phyloP scores from a whole-genome alignment of 345 rosid species.

The Gossypium longicalyx region DNA sequence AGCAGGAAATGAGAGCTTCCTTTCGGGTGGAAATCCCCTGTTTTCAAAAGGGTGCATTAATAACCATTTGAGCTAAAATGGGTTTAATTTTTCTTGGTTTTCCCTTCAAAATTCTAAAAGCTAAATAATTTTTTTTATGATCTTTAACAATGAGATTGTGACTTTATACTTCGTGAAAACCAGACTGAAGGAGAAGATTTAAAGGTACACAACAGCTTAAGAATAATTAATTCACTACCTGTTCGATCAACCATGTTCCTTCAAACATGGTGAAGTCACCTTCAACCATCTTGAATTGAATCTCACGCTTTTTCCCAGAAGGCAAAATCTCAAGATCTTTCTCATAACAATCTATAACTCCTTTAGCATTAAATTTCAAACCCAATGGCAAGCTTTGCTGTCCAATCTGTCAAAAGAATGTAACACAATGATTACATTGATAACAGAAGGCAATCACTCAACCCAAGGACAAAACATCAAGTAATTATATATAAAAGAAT shows the following conservation, averaged over 20 bases:
- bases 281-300: slow-evolving; percentile 32
- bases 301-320: slow-evolving; percentile 59
- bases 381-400: slow-evolving; percentile 3
- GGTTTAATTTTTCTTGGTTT: not conserved
- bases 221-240: slow-evolving; percentile 38
- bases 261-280: not conserved
- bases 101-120: not conserved
- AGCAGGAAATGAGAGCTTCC: slow-evolving; percentile 9
- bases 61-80: not conserved
- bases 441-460: not conserved
- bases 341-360: slow-evolving; percentile 86
- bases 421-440: not conserved
- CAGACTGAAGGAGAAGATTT: not conserved
- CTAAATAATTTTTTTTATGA: not conserved
- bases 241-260: slow-evolving; percentile 41
- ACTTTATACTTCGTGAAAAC: not conserved
- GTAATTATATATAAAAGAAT: too few species aligned
- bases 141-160: not conserved
- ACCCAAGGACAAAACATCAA: not conserved
- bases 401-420: slow-evolving; percentile 26
- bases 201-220: not conserved
- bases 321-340: slow-evolving; percentile 62
- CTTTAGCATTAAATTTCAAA: slow-evolving; percentile 67
- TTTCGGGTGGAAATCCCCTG: not conserved
- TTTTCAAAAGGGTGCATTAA: not conserved